Conservation (phyloP, 306 rosid genomes). For the Trifolium pratense region DNA sequence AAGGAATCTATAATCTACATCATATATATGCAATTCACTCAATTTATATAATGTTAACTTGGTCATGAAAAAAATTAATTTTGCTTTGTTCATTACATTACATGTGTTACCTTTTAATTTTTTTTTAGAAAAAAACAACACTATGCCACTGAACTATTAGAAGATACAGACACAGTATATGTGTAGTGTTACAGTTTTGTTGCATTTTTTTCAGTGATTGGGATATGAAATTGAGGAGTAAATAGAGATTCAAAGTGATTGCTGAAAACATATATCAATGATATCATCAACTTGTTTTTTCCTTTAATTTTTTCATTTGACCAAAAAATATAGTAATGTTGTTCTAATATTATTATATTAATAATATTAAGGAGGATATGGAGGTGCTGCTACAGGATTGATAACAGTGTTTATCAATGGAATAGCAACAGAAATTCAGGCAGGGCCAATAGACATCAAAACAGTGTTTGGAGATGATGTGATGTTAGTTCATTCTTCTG, state of each 20-base stretch:
- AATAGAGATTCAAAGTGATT: slow-evolving; percentile 4
- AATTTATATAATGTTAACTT: too few species aligned
- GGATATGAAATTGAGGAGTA: slow-evolving; percentile 3
- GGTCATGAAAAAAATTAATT: neutral
- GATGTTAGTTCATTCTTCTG: slow-evolving; percentile 79
- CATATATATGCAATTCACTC: too few species aligned
- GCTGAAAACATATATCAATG: slow-evolving; percentile 2
- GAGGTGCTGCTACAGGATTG: slow-evolving; percentile 49
- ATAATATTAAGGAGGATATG: slow-evolving; percentile 8
- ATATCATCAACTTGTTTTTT: neutral
- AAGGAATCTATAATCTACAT: too few species aligned
- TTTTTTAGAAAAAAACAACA: too few species aligned
- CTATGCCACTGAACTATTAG: too few species aligned
- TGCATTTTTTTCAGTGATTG: slow-evolving; percentile 21
- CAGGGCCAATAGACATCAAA: slow-evolving; percentile 69
- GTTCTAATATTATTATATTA: slow-evolving; percentile 2
- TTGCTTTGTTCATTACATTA: neutral
- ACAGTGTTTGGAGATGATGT: slow-evolving; percentile 71
- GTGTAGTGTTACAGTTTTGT: neutral
- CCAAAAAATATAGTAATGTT: neutral
- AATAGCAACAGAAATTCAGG: slow-evolving; percentile 71
- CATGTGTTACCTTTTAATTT: too few species aligned
- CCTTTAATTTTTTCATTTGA: neutral
- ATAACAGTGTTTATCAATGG: slow-evolving; percentile 87
- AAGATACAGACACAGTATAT: too few species aligned